Conservation (phyloP, 495 filamentous ascomycete genomes). For the Penicillium malachiteum region DNA sequence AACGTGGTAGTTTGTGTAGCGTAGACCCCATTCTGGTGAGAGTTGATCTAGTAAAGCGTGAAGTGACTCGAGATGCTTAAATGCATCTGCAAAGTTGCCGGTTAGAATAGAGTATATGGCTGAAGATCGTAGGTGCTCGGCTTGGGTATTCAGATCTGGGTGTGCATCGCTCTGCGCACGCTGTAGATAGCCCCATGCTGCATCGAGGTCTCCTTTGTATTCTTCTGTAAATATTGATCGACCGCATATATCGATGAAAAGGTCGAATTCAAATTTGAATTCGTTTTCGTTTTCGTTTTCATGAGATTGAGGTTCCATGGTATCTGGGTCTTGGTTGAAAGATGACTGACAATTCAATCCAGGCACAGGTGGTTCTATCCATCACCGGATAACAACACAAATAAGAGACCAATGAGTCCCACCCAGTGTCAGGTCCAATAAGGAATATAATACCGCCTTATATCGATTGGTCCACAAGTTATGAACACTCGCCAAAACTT, state of each 20-base stretch:
- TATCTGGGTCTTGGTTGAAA: no score
- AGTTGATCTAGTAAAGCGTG: constrained; percentile 10
- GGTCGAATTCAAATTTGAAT: constrained; percentile 17
- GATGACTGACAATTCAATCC: no score
- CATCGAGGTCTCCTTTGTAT: constrained; percentile 23
- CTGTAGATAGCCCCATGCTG: constrained; percentile 14
- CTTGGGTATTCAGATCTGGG: constrained; percentile 5
- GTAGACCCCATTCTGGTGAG: constrained; percentile 24
- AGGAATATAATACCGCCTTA: neutral
- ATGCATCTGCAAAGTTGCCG: constrained; percentile 23
- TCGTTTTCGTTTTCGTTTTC: neutral
- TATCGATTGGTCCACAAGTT: constrained; percentile 1
- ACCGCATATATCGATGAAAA: constrained; percentile 17
- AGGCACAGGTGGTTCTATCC: no score
- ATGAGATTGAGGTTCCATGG: neutral
- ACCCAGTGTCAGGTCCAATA: neutral
- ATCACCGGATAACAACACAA: no score
- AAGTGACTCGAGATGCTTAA: constrained; percentile 7
- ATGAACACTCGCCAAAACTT: constrained; percentile 18
- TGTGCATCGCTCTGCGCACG: neutral
- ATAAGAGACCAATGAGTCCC: neutral
- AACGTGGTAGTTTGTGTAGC: constrained; percentile 22
- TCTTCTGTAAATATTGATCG: constrained; percentile 25
- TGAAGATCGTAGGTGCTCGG: constrained; percentile 22
- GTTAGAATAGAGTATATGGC: constrained; percentile 15